These are phyloP conservation scores for Lipomyces mesembrius DNA, from an alignment of 805 yeast genomes.

Conservation along the genomic window DNA sequence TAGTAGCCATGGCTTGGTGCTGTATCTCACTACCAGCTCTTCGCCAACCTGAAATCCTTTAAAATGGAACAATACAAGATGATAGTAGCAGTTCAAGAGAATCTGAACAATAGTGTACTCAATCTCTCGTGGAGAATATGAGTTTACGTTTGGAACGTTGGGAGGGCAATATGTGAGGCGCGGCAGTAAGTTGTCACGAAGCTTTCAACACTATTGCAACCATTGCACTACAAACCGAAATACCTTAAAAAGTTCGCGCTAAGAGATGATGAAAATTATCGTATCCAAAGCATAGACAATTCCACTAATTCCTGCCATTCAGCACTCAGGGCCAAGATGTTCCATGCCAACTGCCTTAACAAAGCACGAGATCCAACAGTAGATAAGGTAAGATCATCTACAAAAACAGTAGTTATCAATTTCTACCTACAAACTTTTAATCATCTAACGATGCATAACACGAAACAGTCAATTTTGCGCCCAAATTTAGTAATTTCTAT, in stretches of 20 bases:
- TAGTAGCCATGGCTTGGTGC: conserved; percentile 22
- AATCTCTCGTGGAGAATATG: not conserved
- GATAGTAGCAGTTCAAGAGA: not conserved
- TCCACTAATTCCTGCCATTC: not conserved
- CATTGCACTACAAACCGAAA: too few relatives aligned
- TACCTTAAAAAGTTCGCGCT: too few relatives aligned
- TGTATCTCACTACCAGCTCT: not conserved
- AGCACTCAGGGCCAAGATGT: not conserved
- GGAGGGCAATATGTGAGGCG: too few relatives aligned
- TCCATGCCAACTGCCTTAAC: not conserved
- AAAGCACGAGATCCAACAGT: too few relatives aligned
- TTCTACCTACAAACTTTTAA: not conserved
- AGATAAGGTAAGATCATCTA: too few relatives aligned
- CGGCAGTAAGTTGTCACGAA: too few relatives aligned
- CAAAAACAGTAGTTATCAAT: too few relatives aligned
- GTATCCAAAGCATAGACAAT: not conserved
- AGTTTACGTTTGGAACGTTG: too few relatives aligned
- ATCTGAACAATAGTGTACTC: not conserved
- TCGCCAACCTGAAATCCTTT: not conserved
- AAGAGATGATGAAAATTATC: too few relatives aligned
- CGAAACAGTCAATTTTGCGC: not conserved
- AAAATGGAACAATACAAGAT: not conserved
- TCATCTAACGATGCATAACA: not conserved
- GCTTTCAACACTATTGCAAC: too few relatives aligned
- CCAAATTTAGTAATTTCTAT: not conserved